Conservation (phyloP, 1,139 yeast genomes). For the Hansenula sp. region DNA sequence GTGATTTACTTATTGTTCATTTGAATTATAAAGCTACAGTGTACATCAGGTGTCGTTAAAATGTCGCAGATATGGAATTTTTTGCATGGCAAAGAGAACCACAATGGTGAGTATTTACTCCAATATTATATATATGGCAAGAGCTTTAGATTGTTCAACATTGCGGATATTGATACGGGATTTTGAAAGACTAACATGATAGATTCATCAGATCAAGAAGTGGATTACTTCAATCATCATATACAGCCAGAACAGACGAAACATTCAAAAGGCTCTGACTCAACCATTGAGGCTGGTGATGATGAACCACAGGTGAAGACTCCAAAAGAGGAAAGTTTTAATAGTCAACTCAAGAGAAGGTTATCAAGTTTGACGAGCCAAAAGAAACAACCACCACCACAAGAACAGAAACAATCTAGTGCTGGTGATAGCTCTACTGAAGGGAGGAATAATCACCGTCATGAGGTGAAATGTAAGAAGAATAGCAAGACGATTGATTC, state of each 20-base stretch:
- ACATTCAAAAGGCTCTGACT: conserved; percentile 1
- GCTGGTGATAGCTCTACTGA: no score
- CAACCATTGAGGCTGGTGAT: conserved; percentile 6
- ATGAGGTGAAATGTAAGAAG: background rate
- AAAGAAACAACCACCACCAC: background rate
- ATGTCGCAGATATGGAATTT: conserved; percentile 9
- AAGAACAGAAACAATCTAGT: background rate
- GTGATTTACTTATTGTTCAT: no score
- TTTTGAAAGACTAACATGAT: background rate
- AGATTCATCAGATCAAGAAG: background rate
- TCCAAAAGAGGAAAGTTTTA: background rate
- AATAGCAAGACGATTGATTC: no score
- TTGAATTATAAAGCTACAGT: no score
- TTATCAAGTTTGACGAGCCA: background rate
- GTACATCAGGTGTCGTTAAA: no score
- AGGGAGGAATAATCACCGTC: background rate
- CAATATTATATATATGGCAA: no score
- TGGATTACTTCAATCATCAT: conserved; percentile 4
- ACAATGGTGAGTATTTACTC: background rate
- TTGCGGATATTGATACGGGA: no score
- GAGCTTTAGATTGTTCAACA: no score
- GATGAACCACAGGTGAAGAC: background rate
- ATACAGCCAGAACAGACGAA: background rate
- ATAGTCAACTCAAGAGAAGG: conserved; percentile 4
- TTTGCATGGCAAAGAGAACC: conserved; percentile 3